These are phyloP conservation scores for Cyberlindnera galapagoensis DNA, from an alignment of 805 yeast genomes.

Conservation along the genomic window DNA sequence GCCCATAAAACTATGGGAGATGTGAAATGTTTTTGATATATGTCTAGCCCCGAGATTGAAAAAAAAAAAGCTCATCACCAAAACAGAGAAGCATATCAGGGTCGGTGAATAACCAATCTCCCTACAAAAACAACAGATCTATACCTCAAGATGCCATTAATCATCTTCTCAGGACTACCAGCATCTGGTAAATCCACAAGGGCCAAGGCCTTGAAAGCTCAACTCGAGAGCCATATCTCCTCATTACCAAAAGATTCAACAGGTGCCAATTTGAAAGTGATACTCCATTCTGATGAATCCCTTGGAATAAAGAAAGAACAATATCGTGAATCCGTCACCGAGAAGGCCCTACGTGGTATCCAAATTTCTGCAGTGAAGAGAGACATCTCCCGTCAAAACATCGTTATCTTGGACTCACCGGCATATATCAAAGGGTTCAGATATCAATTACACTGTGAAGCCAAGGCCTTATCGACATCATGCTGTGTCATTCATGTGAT, in stretches of 20 bases:
- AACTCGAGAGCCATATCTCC: constrained; percentile 41
- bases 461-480: constrained; percentile 75
- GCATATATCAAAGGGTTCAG: constrained; percentile 93
- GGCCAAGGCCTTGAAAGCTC: constrained; percentile 48
- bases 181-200: constrained; percentile 76
- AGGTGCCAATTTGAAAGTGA: constrained; percentile 53
- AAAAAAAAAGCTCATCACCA: no score
- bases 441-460: constrained; percentile 91
- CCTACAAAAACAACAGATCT: not conserved
- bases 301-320: constrained; percentile 64
- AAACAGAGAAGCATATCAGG: no score
- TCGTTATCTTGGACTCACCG: constrained; percentile 81
- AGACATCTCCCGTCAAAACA: constrained; percentile 55
- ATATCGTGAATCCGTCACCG: constrained; percentile 67
- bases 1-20: no score
- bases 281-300: constrained; percentile 70
- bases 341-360: constrained; percentile 74
- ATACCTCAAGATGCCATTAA: constrained; percentile 79
- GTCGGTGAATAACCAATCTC: constrained; percentile 1
- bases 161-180: constrained; percentile 81
- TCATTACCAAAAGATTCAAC: constrained; percentile 34
- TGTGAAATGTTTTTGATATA: no score
- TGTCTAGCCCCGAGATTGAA: no score
- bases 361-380: constrained; percentile 89
- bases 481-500: constrained; percentile 78